Evolutionary conservation across 495 filamentous ascomycete species (phyloP), one percentile per base, ranked within the genome.

Genomic region (Wilcoxina mikolae): DNA sequence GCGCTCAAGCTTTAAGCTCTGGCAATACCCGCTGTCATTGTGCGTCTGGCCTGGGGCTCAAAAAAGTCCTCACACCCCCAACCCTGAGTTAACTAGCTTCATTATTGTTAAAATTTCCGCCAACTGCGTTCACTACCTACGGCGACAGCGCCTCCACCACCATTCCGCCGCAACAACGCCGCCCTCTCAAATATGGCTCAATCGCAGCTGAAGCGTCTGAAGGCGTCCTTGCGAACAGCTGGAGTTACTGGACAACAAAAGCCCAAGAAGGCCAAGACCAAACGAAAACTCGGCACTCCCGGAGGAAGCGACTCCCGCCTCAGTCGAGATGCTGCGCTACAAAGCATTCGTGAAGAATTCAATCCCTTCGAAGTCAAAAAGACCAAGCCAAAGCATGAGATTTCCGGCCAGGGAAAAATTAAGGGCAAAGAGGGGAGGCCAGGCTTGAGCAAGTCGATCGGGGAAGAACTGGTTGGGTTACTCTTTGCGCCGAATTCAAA

Each of bases 291-390:
- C 65, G 74, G 78, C 65, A 77, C 77, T 35, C 74, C 73, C 44
- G 72, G 72, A 45, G 72, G 71, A 42, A 75, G 77, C 57, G 78
- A 84, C 58, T 81, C 83, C 58, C 74, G 78, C 49, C 76, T 83
- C n/a, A 77, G 85, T 68, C 76, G 82, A 52, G 77, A 80, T 60
- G 78, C 77, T 41, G 85, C 84, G 12, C 72, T 98, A 50, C 76
- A 84, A 61, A 76, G 76, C 47, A 95, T 96, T 65, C 83, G 91
- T 58, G 88, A 95, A 55, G 78, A 86, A 59, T 95, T 95, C 78
- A 96, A 95, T 69, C 91, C 91, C 2, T 98, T 96, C 68, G 91
- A 98, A 67, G 76, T 93, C 67, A 87, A 91, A 68, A 75, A 76
- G 10, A 76, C 79, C 9, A 51, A 53, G 26, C 52, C 64, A 22